These are phyloP conservation scores for Fusarium poae DNA, from an alignment of 2,329 filamentous ascomycete species.

Conservation along the genomic window DNA sequence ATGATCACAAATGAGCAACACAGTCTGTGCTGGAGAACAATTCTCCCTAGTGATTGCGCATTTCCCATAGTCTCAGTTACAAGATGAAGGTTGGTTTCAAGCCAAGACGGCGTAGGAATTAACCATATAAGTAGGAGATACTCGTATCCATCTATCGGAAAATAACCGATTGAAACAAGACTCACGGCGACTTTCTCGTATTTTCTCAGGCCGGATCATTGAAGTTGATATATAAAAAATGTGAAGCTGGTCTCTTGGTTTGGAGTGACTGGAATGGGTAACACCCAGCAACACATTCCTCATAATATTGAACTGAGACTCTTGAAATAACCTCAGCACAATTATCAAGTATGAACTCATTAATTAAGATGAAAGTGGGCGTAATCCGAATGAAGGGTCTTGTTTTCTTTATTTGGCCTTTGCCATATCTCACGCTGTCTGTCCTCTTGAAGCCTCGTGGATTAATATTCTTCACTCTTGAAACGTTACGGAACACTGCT, in stretches of 20 bases:
- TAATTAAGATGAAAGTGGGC: slow-evolving; percentile 43
- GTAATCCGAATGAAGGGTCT: slow-evolving; percentile 28
- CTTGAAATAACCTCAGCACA: slow-evolving; percentile 47
- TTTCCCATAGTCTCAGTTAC: slow-evolving; percentile 10
- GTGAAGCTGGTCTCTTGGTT: slow-evolving; percentile 30
- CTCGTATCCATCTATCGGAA: not conserved
- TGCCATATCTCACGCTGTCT: slow-evolving; percentile 36
- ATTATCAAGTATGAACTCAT: slow-evolving; percentile 15
- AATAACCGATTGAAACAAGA: slow-evolving; percentile 12
- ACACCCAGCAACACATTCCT: slow-evolving; percentile 58
- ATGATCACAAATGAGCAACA: slow-evolving; percentile 42
- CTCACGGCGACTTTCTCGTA: slow-evolving; percentile 2
- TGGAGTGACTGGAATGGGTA: slow-evolving; percentile 53
- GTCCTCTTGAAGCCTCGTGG: slow-evolving; percentile 32
- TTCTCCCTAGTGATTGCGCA: slow-evolving; percentile 29
- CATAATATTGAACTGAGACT: slow-evolving; percentile 49
- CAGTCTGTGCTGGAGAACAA: slow-evolving; percentile 32
- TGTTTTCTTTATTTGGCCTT: slow-evolving; percentile 27
- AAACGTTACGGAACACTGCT: slow-evolving; percentile 23
- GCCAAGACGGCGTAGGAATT: too few species aligned
- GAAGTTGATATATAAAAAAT: slow-evolving; percentile 27
- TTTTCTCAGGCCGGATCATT: slow-evolving; percentile 3
- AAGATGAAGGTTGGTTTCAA: slow-evolving; percentile 7
- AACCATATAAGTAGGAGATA: not conserved
- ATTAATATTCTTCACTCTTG: slow-evolving; percentile 9